Evolutionary conservation across 2,329 filamentous ascomycete genomes (phyloP).

Genomic region (Fusarium dimerum): DNA sequence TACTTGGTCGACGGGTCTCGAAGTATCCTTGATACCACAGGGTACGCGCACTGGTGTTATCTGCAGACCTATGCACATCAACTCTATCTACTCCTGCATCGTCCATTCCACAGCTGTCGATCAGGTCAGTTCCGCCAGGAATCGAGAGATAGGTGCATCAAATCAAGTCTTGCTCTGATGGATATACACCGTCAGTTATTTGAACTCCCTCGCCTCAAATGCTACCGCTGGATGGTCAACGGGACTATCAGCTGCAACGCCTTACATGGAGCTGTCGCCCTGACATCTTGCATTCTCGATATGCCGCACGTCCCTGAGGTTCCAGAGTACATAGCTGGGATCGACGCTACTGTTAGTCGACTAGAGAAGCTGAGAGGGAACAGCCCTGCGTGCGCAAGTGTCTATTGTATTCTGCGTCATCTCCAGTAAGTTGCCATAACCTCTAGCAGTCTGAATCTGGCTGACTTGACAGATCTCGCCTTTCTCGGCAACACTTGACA

Average conservation of each 20-base stretch:
- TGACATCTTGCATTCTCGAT: conserved; percentile 17
- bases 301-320: conserved; percentile 4
- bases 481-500: conserved; percentile 1
- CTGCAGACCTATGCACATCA: conserved; percentile 20
- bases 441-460: too few species aligned
- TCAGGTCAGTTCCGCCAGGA: conserved; percentile 2
- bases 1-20: conserved; percentile 12
- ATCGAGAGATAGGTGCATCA: conserved; percentile 13
- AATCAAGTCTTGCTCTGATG: conserved; percentile 12
- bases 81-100: conserved; percentile 19
- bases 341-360: conserved; percentile 6
- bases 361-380: conserved; percentile 7
- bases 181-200: conserved; percentile 15
- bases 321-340: conserved; percentile 1
- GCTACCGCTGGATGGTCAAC: conserved; percentile 16
- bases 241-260: conserved; percentile 14
- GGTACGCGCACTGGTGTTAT: conserved; percentile 20
- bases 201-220: conserved; percentile 14
- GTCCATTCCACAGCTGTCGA: conserved; percentile 9
- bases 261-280: conserved; percentile 14
- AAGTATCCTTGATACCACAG: conserved; percentile 13
- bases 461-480: conserved; percentile 3
- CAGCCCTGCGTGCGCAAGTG: conserved; percentile 11
- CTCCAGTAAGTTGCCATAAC: conserved; percentile 9
- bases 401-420: conserved; percentile 11